Conservation (phyloP, 352 stramenopile genomes). For the Globisporangium iwayamae region DNA sequence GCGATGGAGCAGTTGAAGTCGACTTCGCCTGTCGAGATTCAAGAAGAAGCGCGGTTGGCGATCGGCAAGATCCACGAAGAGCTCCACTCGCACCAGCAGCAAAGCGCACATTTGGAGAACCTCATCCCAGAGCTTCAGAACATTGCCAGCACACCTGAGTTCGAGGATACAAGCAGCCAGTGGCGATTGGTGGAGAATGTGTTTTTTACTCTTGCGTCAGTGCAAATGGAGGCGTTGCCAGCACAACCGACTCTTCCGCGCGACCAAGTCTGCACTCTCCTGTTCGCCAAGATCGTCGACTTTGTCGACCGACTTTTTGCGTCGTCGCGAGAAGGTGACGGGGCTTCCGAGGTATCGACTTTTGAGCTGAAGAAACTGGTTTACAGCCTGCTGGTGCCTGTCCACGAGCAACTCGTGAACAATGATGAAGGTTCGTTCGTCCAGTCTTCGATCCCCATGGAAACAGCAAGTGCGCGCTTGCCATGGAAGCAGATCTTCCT, state of each 20-base stretch:
- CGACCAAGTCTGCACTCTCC: constrained; percentile 45
- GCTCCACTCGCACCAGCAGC: constrained; percentile 17
- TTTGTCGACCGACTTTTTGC: constrained; percentile 62
- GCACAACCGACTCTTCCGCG: constrained; percentile 15
- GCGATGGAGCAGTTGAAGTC: constrained; percentile 32
- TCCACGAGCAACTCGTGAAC: constrained; percentile 40
- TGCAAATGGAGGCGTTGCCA: constrained; percentile 19
- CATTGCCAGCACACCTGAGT: constrained; percentile 23
- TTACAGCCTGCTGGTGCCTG: constrained; percentile 44
- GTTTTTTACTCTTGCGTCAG: constrained; percentile 30
- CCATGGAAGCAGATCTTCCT: constrained; percentile 60
- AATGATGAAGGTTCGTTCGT: neutral
- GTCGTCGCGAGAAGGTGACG: constrained; percentile 14
- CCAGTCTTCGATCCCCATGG: constrained; percentile 11
- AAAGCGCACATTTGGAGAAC: constrained; percentile 16
- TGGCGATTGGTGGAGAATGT: constrained; percentile 25
- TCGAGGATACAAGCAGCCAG: constrained; percentile 38
- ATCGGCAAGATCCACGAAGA: constrained; percentile 20
- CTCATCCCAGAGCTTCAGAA: constrained; percentile 45
- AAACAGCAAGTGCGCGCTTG: constrained; percentile 25
- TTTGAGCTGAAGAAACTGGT: constrained; percentile 63
- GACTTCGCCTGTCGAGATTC: constrained; percentile 14
- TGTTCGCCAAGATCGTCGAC: constrained; percentile 45
- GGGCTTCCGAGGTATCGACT: constrained; percentile 29
- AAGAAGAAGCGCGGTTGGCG: constrained; percentile 1